Conservation (phyloP, 2,329 filamentous ascomycete species). For the Monosporascus sp. region DNA sequence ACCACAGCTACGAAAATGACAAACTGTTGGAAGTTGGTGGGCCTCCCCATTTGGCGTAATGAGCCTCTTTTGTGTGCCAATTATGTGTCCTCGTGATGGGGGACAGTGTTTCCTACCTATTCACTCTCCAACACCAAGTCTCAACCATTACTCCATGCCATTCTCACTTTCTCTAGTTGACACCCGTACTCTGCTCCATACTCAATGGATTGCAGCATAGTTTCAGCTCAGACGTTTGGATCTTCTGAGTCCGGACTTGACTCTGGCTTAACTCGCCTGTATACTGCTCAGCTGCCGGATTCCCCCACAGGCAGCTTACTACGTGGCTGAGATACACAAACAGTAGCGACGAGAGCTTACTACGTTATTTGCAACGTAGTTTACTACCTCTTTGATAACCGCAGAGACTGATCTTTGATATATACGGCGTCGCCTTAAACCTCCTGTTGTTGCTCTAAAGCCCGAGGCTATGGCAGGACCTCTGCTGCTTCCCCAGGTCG, state of each 20-base stretch:
- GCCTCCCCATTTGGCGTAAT: background rate
- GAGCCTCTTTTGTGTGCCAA: background rate
- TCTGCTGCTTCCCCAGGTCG: constrained; percentile 4
- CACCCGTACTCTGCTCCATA: background rate
- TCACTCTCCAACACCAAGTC: background rate
- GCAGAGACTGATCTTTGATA: background rate
- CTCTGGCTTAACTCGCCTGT: background rate
- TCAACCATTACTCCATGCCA: background rate
- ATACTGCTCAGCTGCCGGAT: background rate
- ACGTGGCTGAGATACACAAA: background rate
- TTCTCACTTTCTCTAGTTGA: background rate
- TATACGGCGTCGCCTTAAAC: too few species aligned
- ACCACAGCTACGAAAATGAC: background rate
- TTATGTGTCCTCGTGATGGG: background rate
- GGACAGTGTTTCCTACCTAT: background rate
- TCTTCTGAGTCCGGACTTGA: background rate
- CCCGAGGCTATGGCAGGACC: background rate
- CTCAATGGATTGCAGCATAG: background rate
- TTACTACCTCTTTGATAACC: background rate
- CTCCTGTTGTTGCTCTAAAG: background rate
- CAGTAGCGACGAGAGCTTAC: background rate
- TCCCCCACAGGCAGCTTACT: background rate
- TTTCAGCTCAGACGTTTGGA: background rate
- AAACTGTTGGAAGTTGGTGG: background rate
- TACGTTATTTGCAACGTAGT: background rate